Evolutionary conservation across 2,329 filamentous ascomycete genomes (phyloP).

Genomic region (Penicillium sp.): DNA sequence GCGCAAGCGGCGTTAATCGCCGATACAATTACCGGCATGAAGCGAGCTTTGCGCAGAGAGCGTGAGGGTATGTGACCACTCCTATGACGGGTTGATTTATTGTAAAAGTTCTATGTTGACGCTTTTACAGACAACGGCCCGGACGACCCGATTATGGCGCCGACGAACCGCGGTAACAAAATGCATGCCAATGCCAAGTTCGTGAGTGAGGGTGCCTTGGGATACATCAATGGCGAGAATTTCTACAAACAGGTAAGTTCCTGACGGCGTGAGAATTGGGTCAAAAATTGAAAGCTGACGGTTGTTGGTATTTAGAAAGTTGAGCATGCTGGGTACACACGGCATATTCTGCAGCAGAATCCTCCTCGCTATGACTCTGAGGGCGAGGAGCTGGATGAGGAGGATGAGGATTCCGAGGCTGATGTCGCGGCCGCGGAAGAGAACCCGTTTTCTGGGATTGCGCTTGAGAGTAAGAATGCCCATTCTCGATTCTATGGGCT

Average conservation of each 20-base stretch:
- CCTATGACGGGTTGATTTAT: neutral
- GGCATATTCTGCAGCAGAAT: slow-evolving; percentile 61
- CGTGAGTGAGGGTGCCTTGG: slow-evolving; percentile 58
- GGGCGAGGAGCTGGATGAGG: slow-evolving; percentile 62
- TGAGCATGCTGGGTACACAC: slow-evolving; percentile 63
- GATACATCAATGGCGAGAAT: slow-evolving; percentile 52
- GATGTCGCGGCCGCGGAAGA: slow-evolving; percentile 61
- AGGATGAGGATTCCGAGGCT: slow-evolving; percentile 60
- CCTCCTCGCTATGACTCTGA: slow-evolving; percentile 65
- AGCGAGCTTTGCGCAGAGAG: slow-evolving; percentile 52
- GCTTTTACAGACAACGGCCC: slow-evolving; percentile 39
- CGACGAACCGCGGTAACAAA: slow-evolving; percentile 64
- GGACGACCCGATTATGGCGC: slow-evolving; percentile 56
- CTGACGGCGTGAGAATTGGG: neutral
- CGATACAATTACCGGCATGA: slow-evolving; percentile 59
- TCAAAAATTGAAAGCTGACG: slow-evolving; percentile 9
- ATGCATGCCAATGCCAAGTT: slow-evolving; percentile 60
- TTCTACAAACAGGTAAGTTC: slow-evolving; percentile 58
- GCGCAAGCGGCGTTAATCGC: slow-evolving; percentile 49
- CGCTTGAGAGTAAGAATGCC: slow-evolving; percentile 54
- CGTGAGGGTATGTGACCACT: slow-evolving; percentile 42
- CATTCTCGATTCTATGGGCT: neutral
- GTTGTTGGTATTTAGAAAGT: slow-evolving; percentile 50
- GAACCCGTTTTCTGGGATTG: slow-evolving; percentile 62
- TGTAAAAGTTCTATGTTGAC: slow-evolving; percentile 8